phyloP scores from a whole-genome alignment of 2,329 filamentous ascomycete genomes.

The Aureobasidium vineae region DNA sequence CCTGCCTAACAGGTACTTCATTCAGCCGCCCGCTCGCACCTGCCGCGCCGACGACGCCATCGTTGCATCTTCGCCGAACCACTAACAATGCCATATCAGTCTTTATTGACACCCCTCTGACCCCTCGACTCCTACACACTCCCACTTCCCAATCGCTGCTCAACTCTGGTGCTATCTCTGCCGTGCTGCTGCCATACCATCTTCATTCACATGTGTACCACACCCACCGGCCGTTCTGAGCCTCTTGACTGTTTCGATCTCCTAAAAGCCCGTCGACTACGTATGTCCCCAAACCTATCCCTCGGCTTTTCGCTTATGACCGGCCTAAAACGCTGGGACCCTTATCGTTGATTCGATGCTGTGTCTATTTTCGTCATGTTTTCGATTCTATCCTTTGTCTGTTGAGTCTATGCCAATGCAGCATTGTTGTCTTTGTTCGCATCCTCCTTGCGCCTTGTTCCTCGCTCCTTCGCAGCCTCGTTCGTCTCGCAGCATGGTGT shows the following conservation, averaged over 20 bases:
- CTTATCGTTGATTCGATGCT: slow-evolving; percentile 11
- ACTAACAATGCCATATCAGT: slow-evolving; percentile 20
- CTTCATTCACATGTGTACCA: neutral
- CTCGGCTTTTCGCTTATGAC: slow-evolving; percentile 26
- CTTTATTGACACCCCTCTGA: neutral
- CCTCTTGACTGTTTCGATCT: slow-evolving; percentile 18
- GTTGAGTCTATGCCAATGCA: neutral
- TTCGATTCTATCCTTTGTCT: neutral
- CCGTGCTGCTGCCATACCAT: neutral
- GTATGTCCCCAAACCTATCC: slow-evolving; percentile 6
- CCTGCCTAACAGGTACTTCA: slow-evolving; percentile 23
- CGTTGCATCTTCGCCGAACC: slow-evolving; percentile 10
- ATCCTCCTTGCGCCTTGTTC: neutral
- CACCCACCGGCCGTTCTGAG: neutral
- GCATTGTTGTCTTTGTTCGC: neutral
- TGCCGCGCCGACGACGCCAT: slow-evolving; percentile 22
- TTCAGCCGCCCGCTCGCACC: slow-evolving; percentile 22
- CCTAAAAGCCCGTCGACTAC: slow-evolving; percentile 22
- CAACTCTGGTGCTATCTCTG: neutral
- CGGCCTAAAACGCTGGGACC: slow-evolving; percentile 23
- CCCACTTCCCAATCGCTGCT: neutral
- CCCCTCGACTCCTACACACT: neutral
- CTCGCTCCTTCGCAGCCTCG: neutral
- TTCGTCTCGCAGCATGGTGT: neutral
- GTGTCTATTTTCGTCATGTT: slow-evolving; percentile 21